phyloP scores from a whole-genome alignment of 805 yeast species.

The Tetrapisispora namnaoensis region DNA sequence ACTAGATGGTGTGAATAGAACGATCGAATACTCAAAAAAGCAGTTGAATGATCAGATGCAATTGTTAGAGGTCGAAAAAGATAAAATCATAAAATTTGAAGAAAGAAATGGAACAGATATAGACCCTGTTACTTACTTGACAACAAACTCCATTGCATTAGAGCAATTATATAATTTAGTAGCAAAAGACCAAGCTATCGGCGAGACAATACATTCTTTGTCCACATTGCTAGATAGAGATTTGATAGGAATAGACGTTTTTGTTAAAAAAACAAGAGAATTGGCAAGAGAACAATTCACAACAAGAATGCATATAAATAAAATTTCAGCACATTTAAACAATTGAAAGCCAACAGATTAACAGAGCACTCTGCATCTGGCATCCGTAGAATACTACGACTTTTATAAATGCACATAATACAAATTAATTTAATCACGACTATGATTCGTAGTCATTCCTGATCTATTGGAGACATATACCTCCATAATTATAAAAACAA shows the following conservation, averaged over 20 bases:
- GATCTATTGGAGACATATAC: too few species aligned
- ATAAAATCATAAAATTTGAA: conserved; percentile 18
- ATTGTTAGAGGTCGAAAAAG: conserved; percentile 12
- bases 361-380: too few species aligned
- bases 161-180: conserved; percentile 44
- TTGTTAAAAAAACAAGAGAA: conserved; percentile 36
- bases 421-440: too few species aligned
- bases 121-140: conserved; percentile 36
- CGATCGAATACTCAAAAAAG: neutral
- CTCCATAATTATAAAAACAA: too few species aligned
- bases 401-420: too few species aligned
- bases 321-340: conserved; percentile 20
- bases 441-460: too few species aligned
- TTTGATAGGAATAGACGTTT: conserved; percentile 16
- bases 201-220: conserved; percentile 54
- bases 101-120: conserved; percentile 20
- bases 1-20: conserved; percentile 18
- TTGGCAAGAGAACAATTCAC: conserved; percentile 58
- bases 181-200: conserved; percentile 59
- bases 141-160: conserved; percentile 43
- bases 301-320: conserved; percentile 38
- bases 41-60: neutral
- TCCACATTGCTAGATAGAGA: conserved; percentile 14
- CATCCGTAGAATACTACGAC: too few species aligned
- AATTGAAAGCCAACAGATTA: neutral